Evolutionary conservation across 495 filamentous ascomycete genomes (phyloP).

Genomic region (Aspergillus nanangensis): DNA sequence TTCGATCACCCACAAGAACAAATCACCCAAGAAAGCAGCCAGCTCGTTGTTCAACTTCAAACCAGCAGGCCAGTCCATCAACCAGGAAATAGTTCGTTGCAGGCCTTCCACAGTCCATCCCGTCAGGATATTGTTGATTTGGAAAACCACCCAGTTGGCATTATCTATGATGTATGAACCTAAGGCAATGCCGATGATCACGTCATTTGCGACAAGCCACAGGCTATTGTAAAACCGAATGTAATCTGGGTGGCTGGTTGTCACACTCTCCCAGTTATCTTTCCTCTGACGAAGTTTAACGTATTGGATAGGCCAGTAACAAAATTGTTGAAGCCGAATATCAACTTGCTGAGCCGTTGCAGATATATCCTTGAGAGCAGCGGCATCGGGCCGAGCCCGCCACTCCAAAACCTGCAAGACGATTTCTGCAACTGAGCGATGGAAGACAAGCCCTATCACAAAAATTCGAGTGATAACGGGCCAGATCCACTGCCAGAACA

Average conservation of each 20-base stretch:
- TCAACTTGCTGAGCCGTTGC: conserved; percentile 98
- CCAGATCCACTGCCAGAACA: conserved; percentile 71
- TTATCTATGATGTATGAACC: conserved; percentile 98
- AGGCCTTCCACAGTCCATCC: conserved; percentile 87
- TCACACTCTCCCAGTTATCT: conserved; percentile 92
- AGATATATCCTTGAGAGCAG: conserved; percentile 90
- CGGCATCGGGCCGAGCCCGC: conserved; percentile 72
- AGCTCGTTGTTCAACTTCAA: conserved; percentile 96
- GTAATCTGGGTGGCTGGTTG: conserved; percentile 93
- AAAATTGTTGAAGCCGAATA: conserved; percentile 96
- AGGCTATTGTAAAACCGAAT: conserved; percentile 99
- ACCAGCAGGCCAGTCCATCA: conserved; percentile 97
- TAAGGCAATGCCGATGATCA: conserved; percentile 95
- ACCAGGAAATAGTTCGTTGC: conserved; percentile 85
- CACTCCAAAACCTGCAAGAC: conserved; percentile 81
- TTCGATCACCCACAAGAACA: conserved; percentile 98
- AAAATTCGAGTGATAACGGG: conserved; percentile 72
- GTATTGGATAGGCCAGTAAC: conserved; percentile 98
- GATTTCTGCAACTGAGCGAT: conserved; percentile 76
- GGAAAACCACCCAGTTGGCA: conserved; percentile 73
- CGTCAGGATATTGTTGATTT: conserved; percentile 72
- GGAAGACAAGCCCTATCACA: conserved; percentile 71
- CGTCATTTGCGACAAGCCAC: conserved; percentile 98
- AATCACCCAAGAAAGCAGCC: conserved; percentile 84
- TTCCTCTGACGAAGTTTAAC: conserved; percentile 82